Evolutionary conservation across 2,329 filamentous ascomycete genomes (phyloP).

Genomic region (Penicillium sp.): DNA sequence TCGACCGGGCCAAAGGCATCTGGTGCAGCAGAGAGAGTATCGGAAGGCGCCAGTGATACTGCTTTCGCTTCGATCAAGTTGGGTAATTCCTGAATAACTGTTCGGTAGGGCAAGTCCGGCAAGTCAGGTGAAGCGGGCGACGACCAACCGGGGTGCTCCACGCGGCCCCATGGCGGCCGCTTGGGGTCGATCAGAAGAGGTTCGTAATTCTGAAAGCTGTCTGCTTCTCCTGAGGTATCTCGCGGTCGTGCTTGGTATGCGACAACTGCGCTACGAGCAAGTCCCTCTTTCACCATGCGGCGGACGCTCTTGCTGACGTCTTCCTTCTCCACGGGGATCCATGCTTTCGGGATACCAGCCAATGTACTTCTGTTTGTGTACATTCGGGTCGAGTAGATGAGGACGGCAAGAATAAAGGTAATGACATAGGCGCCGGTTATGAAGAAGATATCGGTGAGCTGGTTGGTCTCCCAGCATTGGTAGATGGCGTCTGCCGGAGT

Average conservation of each 20-base stretch:
- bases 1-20: constrained; percentile 34
- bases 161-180: constrained; percentile 72
- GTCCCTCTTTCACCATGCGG: constrained; percentile 69
- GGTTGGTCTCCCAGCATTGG: constrained; percentile 66
- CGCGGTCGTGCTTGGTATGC: constrained; percentile 75
- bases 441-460: constrained; percentile 80
- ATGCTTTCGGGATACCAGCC: constrained; percentile 79
- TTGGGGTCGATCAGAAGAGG: constrained; percentile 36
- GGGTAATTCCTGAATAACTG: constrained; percentile 79
- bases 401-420: constrained; percentile 66
- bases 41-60: constrained; percentile 73
- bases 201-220: constrained; percentile 29
- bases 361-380: constrained; percentile 82
- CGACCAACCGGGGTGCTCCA: constrained; percentile 86
- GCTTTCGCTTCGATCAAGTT: constrained; percentile 91
- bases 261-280: constrained; percentile 76
- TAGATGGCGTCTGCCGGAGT: constrained; percentile 79
- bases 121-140: constrained; percentile 74
- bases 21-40: constrained; percentile 48
- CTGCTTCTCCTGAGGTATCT: constrained; percentile 50
- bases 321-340: constrained; percentile 81
- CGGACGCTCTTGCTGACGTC: constrained; percentile 76
- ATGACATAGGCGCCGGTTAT: constrained; percentile 74
- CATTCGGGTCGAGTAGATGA: constrained; percentile 80
- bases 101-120: constrained; percentile 77